Conservation (phyloP, 2,329 filamentous ascomycete species). For the Colletotrichum echinochloae region DNA sequence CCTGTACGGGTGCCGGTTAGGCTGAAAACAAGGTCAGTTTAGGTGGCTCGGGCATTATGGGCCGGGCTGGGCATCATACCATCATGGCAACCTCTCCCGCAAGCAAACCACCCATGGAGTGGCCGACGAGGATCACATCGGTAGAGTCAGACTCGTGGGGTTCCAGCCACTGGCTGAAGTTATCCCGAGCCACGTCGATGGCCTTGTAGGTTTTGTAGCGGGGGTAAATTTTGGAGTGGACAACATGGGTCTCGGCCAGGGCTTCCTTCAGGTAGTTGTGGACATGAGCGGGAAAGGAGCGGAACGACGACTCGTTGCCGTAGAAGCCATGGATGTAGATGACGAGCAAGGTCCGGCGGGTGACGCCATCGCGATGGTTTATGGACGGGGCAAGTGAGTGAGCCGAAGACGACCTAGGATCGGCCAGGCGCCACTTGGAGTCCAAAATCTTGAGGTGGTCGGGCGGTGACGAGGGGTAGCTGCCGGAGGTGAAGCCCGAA, state of each 20-base stretch:
- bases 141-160: slow-evolving; percentile 80
- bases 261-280: slow-evolving; percentile 78
- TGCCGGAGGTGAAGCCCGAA: not conserved
- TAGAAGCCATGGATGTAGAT: slow-evolving; percentile 93
- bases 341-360: slow-evolving; percentile 73
- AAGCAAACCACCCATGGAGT: slow-evolving; percentile 90
- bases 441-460: slow-evolving; percentile 16
- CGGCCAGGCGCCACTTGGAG: slow-evolving; percentile 46
- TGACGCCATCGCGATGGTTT: slow-evolving; percentile 41
- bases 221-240: slow-evolving; percentile 89
- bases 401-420: slow-evolving; percentile 62
- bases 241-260: slow-evolving; percentile 78
- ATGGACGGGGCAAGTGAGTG: slow-evolving; percentile 51
- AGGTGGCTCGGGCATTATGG: not conserved
- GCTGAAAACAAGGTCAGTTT: slow-evolving; percentile 44
- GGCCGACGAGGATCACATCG: slow-evolving; percentile 85
- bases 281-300: slow-evolving; percentile 88
- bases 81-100: slow-evolving; percentile 82
- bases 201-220: slow-evolving; percentile 81
- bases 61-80: slow-evolving; percentile 48
- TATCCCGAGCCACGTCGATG: slow-evolving; percentile 80
- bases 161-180: slow-evolving; percentile 84
- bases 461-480: not conserved
- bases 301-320: slow-evolving; percentile 88
- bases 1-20: slow-evolving; percentile 49